Conservation (phyloP, 306 rosid genomes). For the Rosa persica region DNA sequence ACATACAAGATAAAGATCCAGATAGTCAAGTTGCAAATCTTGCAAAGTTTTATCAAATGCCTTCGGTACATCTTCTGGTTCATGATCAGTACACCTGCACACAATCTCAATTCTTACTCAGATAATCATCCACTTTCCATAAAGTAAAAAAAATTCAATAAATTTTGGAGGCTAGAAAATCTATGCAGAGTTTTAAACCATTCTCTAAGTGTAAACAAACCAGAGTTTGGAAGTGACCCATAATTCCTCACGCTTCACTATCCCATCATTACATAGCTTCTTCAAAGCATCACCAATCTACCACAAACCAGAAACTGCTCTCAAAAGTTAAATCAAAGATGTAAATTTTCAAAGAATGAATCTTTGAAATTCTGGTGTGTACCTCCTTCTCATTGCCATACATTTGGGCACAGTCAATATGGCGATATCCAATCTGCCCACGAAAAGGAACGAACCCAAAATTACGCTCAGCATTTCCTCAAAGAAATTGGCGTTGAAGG, state of each 20-base stretch:
- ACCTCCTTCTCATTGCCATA: conserved; percentile 68
- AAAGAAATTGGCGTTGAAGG: background rate
- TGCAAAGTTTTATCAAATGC: conserved; percentile 54
- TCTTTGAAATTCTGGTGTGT: background rate
- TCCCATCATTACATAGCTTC: conserved; percentile 52
- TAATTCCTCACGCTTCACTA: conserved; percentile 61
- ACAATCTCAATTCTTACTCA: background rate
- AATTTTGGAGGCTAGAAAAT: background rate
- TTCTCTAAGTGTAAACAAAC: conserved; percentile 28
- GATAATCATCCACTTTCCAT: background rate
- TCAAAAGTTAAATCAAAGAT: conserved; percentile 2
- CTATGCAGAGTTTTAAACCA: background rate
- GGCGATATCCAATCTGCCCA: conserved; percentile 58
- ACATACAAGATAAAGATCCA: conserved; percentile 69
- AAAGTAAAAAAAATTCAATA: background rate
- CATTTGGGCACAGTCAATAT: conserved; percentile 59
- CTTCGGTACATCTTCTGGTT: conserved; percentile 69
- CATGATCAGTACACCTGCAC: conserved; percentile 66
- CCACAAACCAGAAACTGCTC: conserved; percentile 12
- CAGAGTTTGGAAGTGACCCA: conserved; percentile 84
- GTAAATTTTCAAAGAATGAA: background rate
- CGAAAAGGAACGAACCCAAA: background rate
- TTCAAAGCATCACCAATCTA: conserved; percentile 63
- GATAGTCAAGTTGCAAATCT: conserved; percentile 72
- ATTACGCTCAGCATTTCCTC: background rate